These are phyloP conservation scores for Fraxinus nigra DNA, from an alignment of 305 asterid species.

Conservation along the genomic window DNA sequence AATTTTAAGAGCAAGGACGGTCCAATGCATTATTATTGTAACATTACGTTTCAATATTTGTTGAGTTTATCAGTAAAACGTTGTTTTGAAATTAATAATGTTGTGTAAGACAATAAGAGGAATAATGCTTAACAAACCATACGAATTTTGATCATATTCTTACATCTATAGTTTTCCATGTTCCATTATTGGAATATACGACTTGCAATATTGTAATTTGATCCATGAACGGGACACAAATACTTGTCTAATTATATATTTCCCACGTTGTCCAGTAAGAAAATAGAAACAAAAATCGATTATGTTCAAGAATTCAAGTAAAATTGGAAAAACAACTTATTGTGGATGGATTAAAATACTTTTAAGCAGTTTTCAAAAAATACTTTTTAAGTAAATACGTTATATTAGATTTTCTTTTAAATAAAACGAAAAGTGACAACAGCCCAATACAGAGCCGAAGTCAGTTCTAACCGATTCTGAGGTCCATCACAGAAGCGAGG, in stretches of 20 bases:
- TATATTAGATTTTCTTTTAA: too few relatives aligned
- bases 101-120: not conserved
- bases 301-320: not conserved
- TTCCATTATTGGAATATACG: not conserved
- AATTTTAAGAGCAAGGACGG: not conserved
- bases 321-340: not conserved
- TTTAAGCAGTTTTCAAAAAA: not conserved
- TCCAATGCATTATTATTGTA: not conserved
- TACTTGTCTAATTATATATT: not conserved
- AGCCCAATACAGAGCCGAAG: not conserved
- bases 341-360: not conserved
- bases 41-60: not conserved
- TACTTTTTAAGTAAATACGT: too few relatives aligned
- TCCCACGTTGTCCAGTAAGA: not conserved
- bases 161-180: not conserved
- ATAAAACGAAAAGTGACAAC: not conserved
- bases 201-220: not conserved
- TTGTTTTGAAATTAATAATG: not conserved
- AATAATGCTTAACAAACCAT: not conserved
- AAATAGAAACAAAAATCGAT: not conserved
- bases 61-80: not conserved
- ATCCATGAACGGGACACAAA: not conserved
- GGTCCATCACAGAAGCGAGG: not conserved
- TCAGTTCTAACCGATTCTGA: not conserved
- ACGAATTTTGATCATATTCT: not conserved